Percentiles rank a stretch among this genome's conserved stretches.
Evolutionary conservation across 2,329 filamentous ascomycete species (phyloP).

Genomic region (Pleomassaria siparia): DNA sequence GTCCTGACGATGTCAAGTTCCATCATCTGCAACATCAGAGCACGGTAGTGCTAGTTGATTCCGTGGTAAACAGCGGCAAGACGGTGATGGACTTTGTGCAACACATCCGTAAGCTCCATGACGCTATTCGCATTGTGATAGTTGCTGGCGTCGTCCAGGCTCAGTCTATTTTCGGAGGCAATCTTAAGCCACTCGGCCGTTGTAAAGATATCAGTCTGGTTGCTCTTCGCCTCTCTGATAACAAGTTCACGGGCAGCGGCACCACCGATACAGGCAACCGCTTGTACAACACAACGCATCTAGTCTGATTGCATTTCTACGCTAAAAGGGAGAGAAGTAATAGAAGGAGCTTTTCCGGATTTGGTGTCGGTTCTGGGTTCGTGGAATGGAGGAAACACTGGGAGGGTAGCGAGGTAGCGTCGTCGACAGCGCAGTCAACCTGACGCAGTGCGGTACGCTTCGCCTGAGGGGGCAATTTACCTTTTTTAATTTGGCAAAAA

Average conservation of each 20-base stretch:
- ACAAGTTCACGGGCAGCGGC: constrained; percentile 56
- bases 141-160: constrained; percentile 59
- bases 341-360: too few species aligned
- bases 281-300: constrained; percentile 59
- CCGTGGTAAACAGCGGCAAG: constrained; percentile 61
- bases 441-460: too few species aligned
- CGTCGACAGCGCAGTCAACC: too few species aligned
- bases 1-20: constrained; percentile 45
- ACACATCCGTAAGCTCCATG: constrained; percentile 47
- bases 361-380: too few species aligned
- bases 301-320: neutral
- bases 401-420: too few species aligned
- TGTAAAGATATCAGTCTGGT: constrained; percentile 46
- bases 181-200: constrained; percentile 10
- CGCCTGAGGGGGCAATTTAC: too few species aligned
- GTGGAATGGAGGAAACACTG: too few species aligned
- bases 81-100: constrained; percentile 53
- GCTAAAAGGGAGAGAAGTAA: too few species aligned
- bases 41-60: constrained; percentile 60
- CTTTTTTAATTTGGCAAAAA: too few species aligned
- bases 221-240: constrained; percentile 58
- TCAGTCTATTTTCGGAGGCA: constrained; percentile 20
- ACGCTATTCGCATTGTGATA: constrained; percentile 52
- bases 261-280: constrained; percentile 61
- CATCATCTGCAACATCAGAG: constrained; percentile 45